phyloP scores from a whole-genome alignment of 495 filamentous ascomycete species.

The Chaetomium fimeti region DNA sequence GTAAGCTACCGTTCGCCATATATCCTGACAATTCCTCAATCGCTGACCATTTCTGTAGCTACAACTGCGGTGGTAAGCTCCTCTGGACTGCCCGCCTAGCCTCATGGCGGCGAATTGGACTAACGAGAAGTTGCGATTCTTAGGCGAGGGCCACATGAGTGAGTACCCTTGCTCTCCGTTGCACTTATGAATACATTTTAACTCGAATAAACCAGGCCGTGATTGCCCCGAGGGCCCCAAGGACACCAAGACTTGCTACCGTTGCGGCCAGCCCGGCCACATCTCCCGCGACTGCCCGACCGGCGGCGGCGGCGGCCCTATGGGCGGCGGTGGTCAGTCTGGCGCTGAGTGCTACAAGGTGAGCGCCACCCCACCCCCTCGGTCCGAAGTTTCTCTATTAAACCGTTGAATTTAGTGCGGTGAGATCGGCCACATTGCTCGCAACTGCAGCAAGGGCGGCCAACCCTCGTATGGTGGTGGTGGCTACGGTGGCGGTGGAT shows the following conservation, averaged over 20 bases:
- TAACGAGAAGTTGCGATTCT: slow-evolving; percentile 28
- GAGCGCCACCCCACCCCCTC: slow-evolving; percentile 4
- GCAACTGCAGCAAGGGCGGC: slow-evolving; percentile 77
- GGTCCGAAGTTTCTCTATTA: not conserved
- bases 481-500: slow-evolving; percentile 43
- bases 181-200: slow-evolving; percentile 14
- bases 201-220: slow-evolving; percentile 57
- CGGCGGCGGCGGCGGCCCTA: slow-evolving; percentile 42
- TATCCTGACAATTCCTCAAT: slow-evolving; percentile 12
- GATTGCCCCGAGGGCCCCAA: slow-evolving; percentile 87
- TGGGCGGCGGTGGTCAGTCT: slow-evolving; percentile 42
- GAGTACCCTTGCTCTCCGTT: slow-evolving; percentile 37
- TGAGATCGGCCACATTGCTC: slow-evolving; percentile 93
- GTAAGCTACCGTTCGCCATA: slow-evolving; percentile 45
- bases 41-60: slow-evolving; percentile 42
- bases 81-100: not conserved
- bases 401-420: slow-evolving; percentile 59
- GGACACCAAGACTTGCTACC: slow-evolving; percentile 91
- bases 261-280: slow-evolving; percentile 83
- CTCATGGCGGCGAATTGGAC: slow-evolving; percentile 2
- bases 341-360: slow-evolving; percentile 86
- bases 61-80: slow-evolving; percentile 57
- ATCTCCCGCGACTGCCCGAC: slow-evolving; percentile 86
- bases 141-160: slow-evolving; percentile 87
- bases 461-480: slow-evolving; percentile 39